phyloP scores from a whole-genome alignment of 768 basidiomycete species.

The Leccinum rimulosum region DNA sequence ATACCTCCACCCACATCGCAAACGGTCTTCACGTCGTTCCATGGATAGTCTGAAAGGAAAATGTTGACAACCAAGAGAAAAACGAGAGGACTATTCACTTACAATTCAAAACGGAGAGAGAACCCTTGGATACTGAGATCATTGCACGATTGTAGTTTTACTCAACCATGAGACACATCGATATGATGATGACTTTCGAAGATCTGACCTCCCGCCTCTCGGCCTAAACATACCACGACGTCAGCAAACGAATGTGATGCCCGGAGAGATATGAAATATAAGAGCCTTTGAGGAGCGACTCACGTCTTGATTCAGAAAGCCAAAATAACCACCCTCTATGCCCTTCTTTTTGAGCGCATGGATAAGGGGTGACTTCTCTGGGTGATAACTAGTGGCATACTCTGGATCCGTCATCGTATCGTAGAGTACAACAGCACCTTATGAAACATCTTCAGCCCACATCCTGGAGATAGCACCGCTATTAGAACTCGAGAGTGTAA shows the following conservation, averaged over 20 bases:
- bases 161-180: background rate
- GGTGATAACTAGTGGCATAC: constrained; percentile 21
- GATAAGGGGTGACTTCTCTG: constrained; percentile 20
- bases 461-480: constrained; percentile 8
- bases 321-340: constrained; percentile 19
- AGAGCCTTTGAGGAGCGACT: background rate
- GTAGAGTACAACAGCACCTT: constrained; percentile 20
- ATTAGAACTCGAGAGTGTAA: constrained; percentile 17
- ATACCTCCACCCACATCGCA: background rate
- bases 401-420: constrained; percentile 26
- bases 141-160: constrained; percentile 26
- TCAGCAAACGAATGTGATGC: background rate
- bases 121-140: constrained; percentile 20
- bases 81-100: background rate
- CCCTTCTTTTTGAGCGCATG: constrained; percentile 19
- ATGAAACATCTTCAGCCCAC: constrained; percentile 11
- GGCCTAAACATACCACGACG: constrained; percentile 3
- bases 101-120: constrained; percentile 5
- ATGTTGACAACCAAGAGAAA: background rate
- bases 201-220: constrained; percentile 15
- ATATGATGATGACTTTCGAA: background rate
- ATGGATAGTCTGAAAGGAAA: background rate
- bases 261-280: too few relatives aligned
- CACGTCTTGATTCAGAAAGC: constrained; percentile 22
- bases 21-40: background rate